Conservation (phyloP, 2,329 filamentous ascomycete species). For the Neonectria neomacrospora region DNA sequence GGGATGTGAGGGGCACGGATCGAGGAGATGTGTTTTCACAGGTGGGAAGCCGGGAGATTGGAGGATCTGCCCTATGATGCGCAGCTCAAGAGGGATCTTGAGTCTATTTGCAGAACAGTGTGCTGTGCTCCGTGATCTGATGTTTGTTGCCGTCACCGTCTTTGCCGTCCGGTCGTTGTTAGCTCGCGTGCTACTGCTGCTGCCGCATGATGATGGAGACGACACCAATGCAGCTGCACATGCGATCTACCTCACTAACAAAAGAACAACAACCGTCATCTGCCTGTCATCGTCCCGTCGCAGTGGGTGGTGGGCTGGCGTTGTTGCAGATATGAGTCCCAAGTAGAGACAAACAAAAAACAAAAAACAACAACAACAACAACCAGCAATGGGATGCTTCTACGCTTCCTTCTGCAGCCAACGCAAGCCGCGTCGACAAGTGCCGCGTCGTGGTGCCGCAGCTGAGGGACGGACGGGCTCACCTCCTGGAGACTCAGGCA, state of each 20-base stretch:
- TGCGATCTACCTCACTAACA: conserved; percentile 15
- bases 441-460: conserved; percentile 13
- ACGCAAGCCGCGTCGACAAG: conserved; percentile 3
- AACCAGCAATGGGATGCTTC: not conserved
- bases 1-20: not conserved
- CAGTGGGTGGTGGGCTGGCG: conserved; percentile 1
- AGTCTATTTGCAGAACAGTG: not conserved
- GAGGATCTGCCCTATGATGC: conserved; percentile 40
- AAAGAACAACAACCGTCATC: not conserved
- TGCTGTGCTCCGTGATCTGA: conserved; percentile 2
- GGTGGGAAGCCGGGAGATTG: conserved; percentile 34
- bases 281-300: not conserved
- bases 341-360: not conserved
- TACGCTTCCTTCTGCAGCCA: not conserved
- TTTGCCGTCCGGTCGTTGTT: not conserved
- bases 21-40: no score
- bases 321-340: not conserved
- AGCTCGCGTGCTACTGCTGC: not conserved
- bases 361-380: no score
- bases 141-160: not conserved
- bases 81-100: conserved; percentile 26
- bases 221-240: conserved; percentile 25
- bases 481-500: conserved; percentile 1
- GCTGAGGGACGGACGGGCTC: not conserved
- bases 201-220: not conserved